Conservation (phyloP, 768 basidiomycete genomes). For the Termitomyces sp. region DNA sequence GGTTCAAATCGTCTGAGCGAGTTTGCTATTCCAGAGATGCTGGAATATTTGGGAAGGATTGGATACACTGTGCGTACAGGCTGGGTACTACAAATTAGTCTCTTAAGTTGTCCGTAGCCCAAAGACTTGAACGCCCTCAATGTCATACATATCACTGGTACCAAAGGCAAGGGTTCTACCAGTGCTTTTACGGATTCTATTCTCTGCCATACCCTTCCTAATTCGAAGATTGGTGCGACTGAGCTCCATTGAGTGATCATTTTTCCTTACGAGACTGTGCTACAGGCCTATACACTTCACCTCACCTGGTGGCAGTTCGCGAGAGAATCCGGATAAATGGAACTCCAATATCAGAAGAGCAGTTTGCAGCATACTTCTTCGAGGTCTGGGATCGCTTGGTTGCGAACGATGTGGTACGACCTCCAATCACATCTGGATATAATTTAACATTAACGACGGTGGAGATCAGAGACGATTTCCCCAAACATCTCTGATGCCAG, state of each 20-base stretch:
- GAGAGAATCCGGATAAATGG: slow-evolving; percentile 96
- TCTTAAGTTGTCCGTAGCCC: slow-evolving; percentile 43
- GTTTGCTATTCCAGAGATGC: slow-evolving; percentile 82
- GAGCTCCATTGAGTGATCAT: not conserved
- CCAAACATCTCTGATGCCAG: slow-evolving; percentile 69
- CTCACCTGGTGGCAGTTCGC: slow-evolving; percentile 92
- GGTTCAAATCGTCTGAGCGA: slow-evolving; percentile 51
- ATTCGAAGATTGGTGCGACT: slow-evolving; percentile 78
- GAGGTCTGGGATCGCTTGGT: slow-evolving; percentile 91
- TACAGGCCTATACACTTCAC: slow-evolving; percentile 91
- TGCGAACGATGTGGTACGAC: slow-evolving; percentile 51
- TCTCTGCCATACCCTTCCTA: slow-evolving; percentile 66
- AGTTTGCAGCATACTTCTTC: slow-evolving; percentile 91
- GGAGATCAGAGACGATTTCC: slow-evolving; percentile 39
- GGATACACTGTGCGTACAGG: slow-evolving; percentile 69
- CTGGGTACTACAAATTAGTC: slow-evolving; percentile 1
- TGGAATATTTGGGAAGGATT: slow-evolving; percentile 83
- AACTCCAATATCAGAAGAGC: slow-evolving; percentile 78
- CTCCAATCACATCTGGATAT: not conserved
- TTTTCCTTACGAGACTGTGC: not conserved
- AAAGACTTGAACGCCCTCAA: slow-evolving; percentile 83
- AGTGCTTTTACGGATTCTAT: slow-evolving; percentile 91
- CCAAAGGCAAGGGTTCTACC: slow-evolving; percentile 98
- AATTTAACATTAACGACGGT: not conserved
- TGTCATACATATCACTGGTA: slow-evolving; percentile 95